phyloP scores from a whole-genome alignment of 2,329 filamentous ascomycete species.

The Pseudodiploospora longispora region DNA sequence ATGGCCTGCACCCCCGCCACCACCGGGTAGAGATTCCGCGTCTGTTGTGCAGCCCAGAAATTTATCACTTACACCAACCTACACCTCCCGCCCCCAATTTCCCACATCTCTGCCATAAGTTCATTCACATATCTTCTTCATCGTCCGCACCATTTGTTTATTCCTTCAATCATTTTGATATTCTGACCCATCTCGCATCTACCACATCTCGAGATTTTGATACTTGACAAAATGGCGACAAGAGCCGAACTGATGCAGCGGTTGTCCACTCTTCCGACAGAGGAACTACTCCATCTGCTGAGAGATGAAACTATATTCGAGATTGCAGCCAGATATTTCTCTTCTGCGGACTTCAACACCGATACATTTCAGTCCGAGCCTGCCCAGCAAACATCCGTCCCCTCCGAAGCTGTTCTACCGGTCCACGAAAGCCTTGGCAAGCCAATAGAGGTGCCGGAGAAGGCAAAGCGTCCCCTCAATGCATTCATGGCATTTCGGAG shows the following conservation, averaged over 20 bases:
- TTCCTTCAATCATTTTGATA: no score
- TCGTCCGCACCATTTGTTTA: no score
- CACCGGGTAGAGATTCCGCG: no score
- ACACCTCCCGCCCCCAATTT: no score
- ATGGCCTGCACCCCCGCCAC: no score
- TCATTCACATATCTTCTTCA: no score
- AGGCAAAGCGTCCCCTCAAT: conserved; percentile 21
- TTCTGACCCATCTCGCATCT: background rate
- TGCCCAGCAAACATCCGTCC: no score
- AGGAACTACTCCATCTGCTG: conserved; percentile 13
- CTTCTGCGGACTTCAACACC: background rate
- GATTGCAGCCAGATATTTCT: conserved; percentile 12
- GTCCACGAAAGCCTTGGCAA: background rate
- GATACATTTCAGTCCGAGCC: background rate
- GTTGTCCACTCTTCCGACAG: conserved; percentile 8
- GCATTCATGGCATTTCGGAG: conserved; percentile 26
- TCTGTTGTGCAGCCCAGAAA: no score
- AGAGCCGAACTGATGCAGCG: conserved; percentile 12
- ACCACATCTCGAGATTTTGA: background rate
- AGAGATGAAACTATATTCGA: conserved; percentile 14
- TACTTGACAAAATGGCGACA: conserved; percentile 8
- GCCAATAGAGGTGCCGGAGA: background rate
- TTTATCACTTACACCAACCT: no score
- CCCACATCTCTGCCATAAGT: no score
- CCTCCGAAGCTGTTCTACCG: no score